Conservation (phyloP, 2,329 filamentous ascomycete species). For the Dactylellina leptospora region DNA sequence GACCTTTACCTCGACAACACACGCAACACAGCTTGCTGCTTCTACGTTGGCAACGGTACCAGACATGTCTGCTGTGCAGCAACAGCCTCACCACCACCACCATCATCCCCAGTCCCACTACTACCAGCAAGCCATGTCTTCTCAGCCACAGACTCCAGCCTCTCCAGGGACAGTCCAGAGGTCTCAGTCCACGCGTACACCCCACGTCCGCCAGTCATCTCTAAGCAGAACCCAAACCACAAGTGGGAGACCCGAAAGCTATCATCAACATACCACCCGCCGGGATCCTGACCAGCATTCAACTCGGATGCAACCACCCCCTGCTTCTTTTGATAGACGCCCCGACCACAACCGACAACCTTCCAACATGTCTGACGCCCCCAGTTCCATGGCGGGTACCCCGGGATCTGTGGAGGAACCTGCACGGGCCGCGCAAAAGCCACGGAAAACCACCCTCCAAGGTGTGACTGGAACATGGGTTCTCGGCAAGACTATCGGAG, state of each 20-base stretch:
- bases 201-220: constrained; percentile 49
- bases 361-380: constrained; percentile 58
- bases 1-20: too few species aligned
- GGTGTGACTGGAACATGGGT: constrained; percentile 85
- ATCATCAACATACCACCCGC: constrained; percentile 43
- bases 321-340: constrained; percentile 43
- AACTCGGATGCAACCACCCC: constrained; percentile 43
- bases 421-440: constrained; percentile 61
- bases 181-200: constrained; percentile 48
- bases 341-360: constrained; percentile 50
- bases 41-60: constrained; percentile 19
- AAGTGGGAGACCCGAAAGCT: constrained; percentile 31
- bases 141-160: constrained; percentile 67
- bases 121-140: constrained; percentile 65
- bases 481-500: constrained; percentile 86
- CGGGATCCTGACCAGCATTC: constrained; percentile 45
- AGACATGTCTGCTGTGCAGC: constrained; percentile 48
- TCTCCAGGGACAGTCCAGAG: constrained; percentile 36
- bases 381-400: constrained; percentile 64
- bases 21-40: constrained; percentile 34
- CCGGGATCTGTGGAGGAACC: constrained; percentile 36
- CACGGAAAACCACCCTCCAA: constrained; percentile 76
- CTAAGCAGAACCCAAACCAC: constrained; percentile 41
- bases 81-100: constrained; percentile 45
- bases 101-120: constrained; percentile 55